phyloP scores from a whole-genome alignment of 495 filamentous ascomycete genomes.

The Chaetomidium leptoderma region DNA sequence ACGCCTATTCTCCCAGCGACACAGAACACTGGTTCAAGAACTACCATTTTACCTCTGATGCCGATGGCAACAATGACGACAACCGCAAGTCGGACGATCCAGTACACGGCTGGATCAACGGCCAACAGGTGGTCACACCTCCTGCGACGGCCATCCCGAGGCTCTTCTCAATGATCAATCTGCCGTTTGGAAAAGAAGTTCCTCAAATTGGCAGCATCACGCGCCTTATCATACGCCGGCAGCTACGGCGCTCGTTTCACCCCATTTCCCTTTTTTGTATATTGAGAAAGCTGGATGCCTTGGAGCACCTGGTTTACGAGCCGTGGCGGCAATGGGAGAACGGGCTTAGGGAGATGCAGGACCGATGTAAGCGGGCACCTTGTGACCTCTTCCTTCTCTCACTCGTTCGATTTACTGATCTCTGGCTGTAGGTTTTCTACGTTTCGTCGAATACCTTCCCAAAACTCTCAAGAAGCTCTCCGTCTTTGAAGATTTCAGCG shows the following conservation, averaged over 20 bases:
- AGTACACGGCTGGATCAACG: constrained; percentile 16
- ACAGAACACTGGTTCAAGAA: constrained; percentile 28
- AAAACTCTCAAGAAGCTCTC: constrained; percentile 13
- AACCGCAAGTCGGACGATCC: constrained; percentile 12
- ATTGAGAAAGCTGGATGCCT: constrained; percentile 11
- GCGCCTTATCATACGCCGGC: constrained; percentile 12
- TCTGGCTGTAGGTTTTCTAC: constrained; percentile 6
- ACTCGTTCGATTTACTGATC: background rate
- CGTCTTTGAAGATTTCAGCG: constrained; percentile 17
- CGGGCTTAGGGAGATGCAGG: background rate
- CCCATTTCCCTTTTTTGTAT: background rate
- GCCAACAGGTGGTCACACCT: constrained; percentile 14
- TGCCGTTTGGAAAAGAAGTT: background rate
- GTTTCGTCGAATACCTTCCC: constrained; percentile 10
- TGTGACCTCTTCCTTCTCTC: background rate
- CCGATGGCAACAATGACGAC: constrained; percentile 9
- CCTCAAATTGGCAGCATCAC: constrained; percentile 13
- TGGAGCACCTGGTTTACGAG: constrained; percentile 19
- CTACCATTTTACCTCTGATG: constrained; percentile 15
- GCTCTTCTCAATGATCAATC: constrained; percentile 7
- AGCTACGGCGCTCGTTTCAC: constrained; percentile 4
- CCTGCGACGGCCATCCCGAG: constrained; percentile 12
- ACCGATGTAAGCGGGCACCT: constrained; percentile 5
- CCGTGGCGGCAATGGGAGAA: constrained; percentile 18
- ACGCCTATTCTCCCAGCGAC: constrained; percentile 26